Evolutionary conservation across 345 rosid species (phyloP), one percentile per base, ranked within the genome.

Genomic region (Sonneratia alba): DNA sequence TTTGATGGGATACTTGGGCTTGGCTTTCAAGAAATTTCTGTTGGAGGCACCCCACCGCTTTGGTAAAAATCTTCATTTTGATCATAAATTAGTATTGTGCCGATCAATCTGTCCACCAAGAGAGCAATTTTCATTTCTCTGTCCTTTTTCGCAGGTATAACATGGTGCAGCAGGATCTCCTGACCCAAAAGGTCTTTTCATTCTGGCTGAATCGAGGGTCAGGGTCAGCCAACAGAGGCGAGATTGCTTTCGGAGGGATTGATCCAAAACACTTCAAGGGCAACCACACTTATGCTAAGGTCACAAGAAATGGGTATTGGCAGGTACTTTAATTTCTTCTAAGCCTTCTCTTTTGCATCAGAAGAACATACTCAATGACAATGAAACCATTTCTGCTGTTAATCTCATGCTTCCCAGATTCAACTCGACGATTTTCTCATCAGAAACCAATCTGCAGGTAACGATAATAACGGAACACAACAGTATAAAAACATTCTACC

Each of bases 391-490:
- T 37, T n/a, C 56, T 47, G 59, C 22, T 53, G 59, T 53, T 19
- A 18, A 53, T 53, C 21, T 32, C 3, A 7, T 49, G 47, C 2
- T 79, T 76, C 14, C 15, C 79, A 91, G 97, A 86, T 91, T 76
- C 70, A 76, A 7, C 81, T 91, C 82, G 93, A 88, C 21, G 93
- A 91, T 76, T 75, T 91, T 72, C 77, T 84, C 8, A 77, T 91
- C 16, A 87, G 79, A 61, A 79, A 82, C 77, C 55, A 42, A 49
- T 86, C 97, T 51, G 84, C 89, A 78, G 92, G 97, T 88, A 62
- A 81, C 21, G 13, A 37, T 55, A 27, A n/a, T 32, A 27, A 4
- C 11, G 18, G 13, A n/a, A 24, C 64, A 22, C 14, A 24, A 59
- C 64, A 22, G 4, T 10, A 34, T 62, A 3, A 13, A 12, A 27